phyloP scores from a whole-genome alignment of 495 filamentous ascomycete species.

The Halenospora varia region DNA sequence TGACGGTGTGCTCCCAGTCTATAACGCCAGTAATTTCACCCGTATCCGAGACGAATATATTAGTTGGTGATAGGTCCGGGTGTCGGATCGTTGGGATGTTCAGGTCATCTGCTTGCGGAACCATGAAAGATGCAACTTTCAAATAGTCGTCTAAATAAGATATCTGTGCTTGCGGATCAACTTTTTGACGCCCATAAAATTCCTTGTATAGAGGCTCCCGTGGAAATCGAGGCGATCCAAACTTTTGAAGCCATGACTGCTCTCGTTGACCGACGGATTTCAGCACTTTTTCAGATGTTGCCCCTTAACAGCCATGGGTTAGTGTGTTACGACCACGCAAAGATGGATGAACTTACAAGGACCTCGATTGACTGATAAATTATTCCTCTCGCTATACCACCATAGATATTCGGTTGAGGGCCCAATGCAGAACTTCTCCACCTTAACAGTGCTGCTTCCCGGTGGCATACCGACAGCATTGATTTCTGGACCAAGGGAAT shows the following conservation, averaged over 20 bases:
- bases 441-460: background rate
- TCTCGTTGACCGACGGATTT: constrained; percentile 6
- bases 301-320: background rate
- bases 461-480: constrained; percentile 7
- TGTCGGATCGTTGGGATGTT: constrained; percentile 7
- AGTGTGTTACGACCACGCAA: background rate
- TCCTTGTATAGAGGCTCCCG: constrained; percentile 8
- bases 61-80: constrained; percentile 4
- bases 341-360: constrained; percentile 3
- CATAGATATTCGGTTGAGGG: constrained; percentile 10
- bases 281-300: background rate
- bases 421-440: constrained; percentile 5
- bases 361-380: constrained; percentile 2
- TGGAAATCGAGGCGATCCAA: constrained; percentile 1
- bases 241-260: constrained; percentile 1
- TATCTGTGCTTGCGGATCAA: constrained; percentile 8
- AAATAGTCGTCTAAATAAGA: background rate
- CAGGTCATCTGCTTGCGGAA: constrained; percentile 5
- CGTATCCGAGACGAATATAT: constrained; percentile 7
- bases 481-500: constrained; percentile 2
- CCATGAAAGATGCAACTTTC: constrained; percentile 1
- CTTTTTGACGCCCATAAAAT: constrained; percentile 4
- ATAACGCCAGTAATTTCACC: constrained; percentile 5
- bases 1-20: constrained; percentile 4
- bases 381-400: constrained; percentile 6